Evolutionary conservation across 2,329 filamentous ascomycete species (phyloP).

Genomic region (Emergomyces orientalis): DNA sequence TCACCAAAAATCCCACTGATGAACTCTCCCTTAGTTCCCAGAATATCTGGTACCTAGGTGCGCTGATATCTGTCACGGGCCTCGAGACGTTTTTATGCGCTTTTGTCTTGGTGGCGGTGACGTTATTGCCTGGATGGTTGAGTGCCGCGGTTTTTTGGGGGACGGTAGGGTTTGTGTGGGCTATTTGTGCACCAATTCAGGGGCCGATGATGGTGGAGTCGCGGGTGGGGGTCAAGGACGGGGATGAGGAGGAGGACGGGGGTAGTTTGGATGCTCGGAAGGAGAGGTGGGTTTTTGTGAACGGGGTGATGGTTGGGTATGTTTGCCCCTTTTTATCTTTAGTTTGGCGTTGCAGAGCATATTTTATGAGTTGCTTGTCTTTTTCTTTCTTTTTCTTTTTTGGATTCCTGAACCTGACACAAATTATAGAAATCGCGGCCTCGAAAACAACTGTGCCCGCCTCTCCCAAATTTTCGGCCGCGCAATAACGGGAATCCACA

Average conservation of each 20-base stretch:
- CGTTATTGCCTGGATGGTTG: slow-evolving; percentile 13
- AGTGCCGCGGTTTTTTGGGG: slow-evolving; percentile 7
- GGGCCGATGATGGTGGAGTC: slow-evolving; percentile 9
- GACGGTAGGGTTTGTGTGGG: slow-evolving; percentile 7
- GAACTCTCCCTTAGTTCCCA: slow-evolving; percentile 10
- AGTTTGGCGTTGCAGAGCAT: not conserved
- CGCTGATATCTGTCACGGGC: slow-evolving; percentile 9
- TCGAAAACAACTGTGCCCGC: slow-evolving; percentile 61
- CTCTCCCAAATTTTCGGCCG: slow-evolving; percentile 63
- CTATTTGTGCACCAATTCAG: slow-evolving; percentile 11
- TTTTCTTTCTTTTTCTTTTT: too few species aligned
- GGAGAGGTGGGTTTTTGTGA: slow-evolving; percentile 17
- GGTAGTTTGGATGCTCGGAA: not conserved
- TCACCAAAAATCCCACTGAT: slow-evolving; percentile 7
- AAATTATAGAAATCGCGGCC: slow-evolving; percentile 46
- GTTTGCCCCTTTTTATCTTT: not conserved
- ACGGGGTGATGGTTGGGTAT: slow-evolving; percentile 16
- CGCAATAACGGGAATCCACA: slow-evolving; percentile 64
- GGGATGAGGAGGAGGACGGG: not conserved
- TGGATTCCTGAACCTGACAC: not conserved
- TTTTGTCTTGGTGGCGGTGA: not conserved
- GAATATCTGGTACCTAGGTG: slow-evolving; percentile 11
- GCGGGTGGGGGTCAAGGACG: not conserved
- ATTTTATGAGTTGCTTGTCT: not conserved
- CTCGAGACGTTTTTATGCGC: slow-evolving; percentile 10